Conservation (phyloP, 306 rosid genomes). For the Corylus americana region DNA sequence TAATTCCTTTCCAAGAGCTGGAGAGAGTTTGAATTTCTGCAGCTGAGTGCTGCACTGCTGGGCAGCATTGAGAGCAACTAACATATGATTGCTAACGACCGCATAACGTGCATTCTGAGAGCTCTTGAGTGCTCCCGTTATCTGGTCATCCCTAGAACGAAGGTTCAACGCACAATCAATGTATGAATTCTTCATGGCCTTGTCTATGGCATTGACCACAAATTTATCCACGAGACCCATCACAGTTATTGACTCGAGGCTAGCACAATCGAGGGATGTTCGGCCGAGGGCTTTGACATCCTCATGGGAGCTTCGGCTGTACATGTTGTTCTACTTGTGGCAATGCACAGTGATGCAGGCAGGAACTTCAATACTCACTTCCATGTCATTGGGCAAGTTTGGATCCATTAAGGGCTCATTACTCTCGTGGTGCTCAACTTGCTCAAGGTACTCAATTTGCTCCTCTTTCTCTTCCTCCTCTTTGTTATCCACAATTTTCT, state of each 20-base stretch:
- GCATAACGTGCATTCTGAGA: neutral
- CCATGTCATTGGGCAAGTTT: too few relatives aligned
- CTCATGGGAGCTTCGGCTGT: neutral
- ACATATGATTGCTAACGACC: neutral
- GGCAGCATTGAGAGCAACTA: rapidly evolving
- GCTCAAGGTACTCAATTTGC: too few relatives aligned
- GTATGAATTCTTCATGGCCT: neutral
- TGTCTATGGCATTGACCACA: neutral
- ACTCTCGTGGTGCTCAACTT: too few relatives aligned
- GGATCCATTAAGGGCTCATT: too few relatives aligned
- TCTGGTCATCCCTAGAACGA: too few relatives aligned
- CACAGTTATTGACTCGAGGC: too few relatives aligned
- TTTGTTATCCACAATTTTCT: too few relatives aligned
- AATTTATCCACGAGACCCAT: neutral
- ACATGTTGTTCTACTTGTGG: too few relatives aligned
- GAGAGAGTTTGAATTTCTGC: neutral
- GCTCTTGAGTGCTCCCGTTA: neutral
- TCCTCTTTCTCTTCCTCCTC: too few relatives aligned
- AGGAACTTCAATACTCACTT: too few relatives aligned
- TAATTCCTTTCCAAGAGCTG: neutral
- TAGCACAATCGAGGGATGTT: neutral
- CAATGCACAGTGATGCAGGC: too few relatives aligned
- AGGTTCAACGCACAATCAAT: neutral
- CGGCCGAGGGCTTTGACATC: neutral
- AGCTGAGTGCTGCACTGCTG: neutral